Percentiles rank a stretch among this genome's conserved stretches.
Conservation (phyloP, 805 yeast species). For the Starmerella vitae region DNA sequence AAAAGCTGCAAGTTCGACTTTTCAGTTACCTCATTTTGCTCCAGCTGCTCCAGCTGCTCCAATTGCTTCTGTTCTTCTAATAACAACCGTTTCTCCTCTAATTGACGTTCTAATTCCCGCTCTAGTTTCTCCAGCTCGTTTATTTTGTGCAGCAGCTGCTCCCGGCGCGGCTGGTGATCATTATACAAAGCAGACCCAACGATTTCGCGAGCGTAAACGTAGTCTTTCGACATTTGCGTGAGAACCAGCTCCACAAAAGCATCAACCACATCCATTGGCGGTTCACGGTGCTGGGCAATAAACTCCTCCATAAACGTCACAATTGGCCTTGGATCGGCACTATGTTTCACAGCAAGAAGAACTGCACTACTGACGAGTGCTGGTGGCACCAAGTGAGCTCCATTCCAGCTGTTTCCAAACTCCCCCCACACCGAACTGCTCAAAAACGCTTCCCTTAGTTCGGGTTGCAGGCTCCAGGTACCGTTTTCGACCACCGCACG, state of each 20-base stretch:
- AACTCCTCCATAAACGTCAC: constrained; percentile 9
- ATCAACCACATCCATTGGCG: constrained; percentile 6
- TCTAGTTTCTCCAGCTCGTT: neutral
- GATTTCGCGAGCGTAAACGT: constrained; percentile 13
- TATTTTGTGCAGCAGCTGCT: constrained; percentile 1
- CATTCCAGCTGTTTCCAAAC: no score
- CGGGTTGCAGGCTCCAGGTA: no score
- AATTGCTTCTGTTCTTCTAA: neutral
- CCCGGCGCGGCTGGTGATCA: neutral
- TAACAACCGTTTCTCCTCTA: neutral
- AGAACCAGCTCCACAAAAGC: constrained; percentile 7
- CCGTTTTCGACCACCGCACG: constrained; percentile 14
- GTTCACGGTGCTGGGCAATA: constrained; percentile 1
- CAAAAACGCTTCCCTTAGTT: no score
- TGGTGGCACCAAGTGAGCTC: constrained; percentile 11
- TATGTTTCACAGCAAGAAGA: constrained; percentile 6
- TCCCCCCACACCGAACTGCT: no score
- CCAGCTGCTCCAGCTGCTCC: neutral
- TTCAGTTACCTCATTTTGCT: neutral
- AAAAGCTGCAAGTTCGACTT: neutral
- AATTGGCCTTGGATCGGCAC: constrained; percentile 8
- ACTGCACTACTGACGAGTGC: constrained; percentile 7
- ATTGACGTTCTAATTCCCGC: no score
- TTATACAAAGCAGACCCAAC: neutral
- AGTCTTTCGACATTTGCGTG: constrained; percentile 9